Base-by-base conservation (phyloP, 331 rosid species). In the Malus hybrid region DNA sequence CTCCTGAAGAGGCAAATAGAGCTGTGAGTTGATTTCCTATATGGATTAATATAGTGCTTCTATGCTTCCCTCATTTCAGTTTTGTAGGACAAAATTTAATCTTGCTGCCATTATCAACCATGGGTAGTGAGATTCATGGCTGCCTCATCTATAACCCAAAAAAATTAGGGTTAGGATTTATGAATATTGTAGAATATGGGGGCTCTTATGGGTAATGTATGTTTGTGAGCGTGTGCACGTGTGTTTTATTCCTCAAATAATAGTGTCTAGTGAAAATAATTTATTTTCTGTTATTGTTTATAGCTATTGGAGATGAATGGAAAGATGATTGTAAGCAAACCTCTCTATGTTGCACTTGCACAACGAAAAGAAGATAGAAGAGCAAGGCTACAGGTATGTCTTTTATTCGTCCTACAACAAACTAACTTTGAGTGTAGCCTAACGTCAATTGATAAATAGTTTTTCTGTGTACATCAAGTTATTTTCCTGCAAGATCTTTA, bases 301-400 rank as follows among this genome's bases (percentile, higher is more conserved):
- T 24, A 24, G 24, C 24, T 24, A 24, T 24, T 24, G 42, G 44
- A 39, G 44, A 63, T 30, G 18, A 29, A 65, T 79, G 97, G 97
- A 10, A 91, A 90, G 80, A 93, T 93, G 94, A 76, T 93, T 66
- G 95, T 73, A 63, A 88, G 87, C 93, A 93, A 93, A 70, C 98
- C 98, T 83, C 93, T 93, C 4, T 93, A 91, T 85, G 98, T 93
- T 79, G 96, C 98, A 74, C 93, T 82, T 39, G 98, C 98, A 5
- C 97, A 93, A 76, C 76, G 98, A 72, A 93, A 93, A 78, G 97
- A 93, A 86, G 98, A 93, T 71, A 88, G 97, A 83, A 91, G 90
- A 87, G 96, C 96, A 30, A 88, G 96, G 81, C 79, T 93, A 86
- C 98, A 90, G 93, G 97, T 87, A 73, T 69, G 68, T 52, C 55